Conservation (phyloP, 2,329 filamentous ascomycete genomes). For the Cyanodermella asteris region DNA sequence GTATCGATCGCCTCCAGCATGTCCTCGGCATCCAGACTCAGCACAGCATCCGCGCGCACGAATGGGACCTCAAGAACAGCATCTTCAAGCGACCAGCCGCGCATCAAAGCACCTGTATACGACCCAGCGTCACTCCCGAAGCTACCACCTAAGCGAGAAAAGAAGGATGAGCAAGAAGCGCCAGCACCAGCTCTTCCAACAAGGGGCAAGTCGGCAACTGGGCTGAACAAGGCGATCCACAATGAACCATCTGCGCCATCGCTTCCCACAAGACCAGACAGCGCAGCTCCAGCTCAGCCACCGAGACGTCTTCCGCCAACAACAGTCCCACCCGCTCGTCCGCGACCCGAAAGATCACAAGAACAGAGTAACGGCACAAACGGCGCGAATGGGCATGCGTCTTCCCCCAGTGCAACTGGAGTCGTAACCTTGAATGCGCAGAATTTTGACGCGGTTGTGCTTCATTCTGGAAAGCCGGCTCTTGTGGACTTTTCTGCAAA, state of each 20-base stretch:
- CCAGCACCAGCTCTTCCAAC: constrained; percentile 16
- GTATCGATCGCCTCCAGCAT: constrained; percentile 30
- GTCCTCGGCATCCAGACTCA: constrained; percentile 28
- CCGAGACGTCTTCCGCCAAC: background rate
- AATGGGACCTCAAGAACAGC: constrained; percentile 13
- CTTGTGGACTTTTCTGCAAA: too few relatives aligned
- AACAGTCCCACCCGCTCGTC: background rate
- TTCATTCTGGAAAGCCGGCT: too few relatives aligned
- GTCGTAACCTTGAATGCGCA: too few relatives aligned
- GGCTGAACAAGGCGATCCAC: too few relatives aligned
- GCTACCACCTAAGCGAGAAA: constrained; percentile 24
- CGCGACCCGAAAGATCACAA: background rate
- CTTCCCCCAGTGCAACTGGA: too few relatives aligned
- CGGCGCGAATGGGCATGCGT: too few relatives aligned
- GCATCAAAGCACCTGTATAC: constrained; percentile 32
- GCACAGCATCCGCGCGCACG: constrained; percentile 19
- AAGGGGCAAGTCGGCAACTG: constrained; percentile 16
- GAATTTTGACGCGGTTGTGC: too few relatives aligned
- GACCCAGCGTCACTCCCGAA: constrained; percentile 31
- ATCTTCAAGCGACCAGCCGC: constrained; percentile 13
- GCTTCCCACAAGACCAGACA: constrained; percentile 6
- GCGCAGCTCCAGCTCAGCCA: constrained; percentile 10
- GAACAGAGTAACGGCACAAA: constrained; percentile 9
- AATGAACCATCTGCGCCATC: background rate
- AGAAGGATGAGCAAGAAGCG: constrained; percentile 8